Percentiles rank a stretch among this genome's conserved stretches.
These are phyloP conservation scores for Rhododendron vialii DNA, from an alignment of 148 eudicot genomes.

Conservation along the genomic window DNA sequence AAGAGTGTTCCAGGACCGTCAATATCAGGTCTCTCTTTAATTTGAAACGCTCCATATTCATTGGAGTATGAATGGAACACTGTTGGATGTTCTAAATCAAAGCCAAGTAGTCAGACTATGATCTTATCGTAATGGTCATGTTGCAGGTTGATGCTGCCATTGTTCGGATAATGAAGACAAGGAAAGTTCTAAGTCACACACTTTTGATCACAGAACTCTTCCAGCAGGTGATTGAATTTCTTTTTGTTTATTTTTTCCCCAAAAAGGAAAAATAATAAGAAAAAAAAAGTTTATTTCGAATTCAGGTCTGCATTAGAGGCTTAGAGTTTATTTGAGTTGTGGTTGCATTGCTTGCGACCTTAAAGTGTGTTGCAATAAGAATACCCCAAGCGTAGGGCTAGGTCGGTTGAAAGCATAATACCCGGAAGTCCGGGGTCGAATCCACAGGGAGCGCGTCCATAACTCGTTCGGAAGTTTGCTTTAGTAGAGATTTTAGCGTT, in stretches of 20 bases:
- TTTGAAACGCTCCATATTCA: neutral
- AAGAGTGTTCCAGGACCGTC: slow-evolving; percentile 98
- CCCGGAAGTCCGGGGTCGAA: too few relatives aligned
- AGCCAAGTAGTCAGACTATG: neutral
- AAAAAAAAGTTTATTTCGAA: too few relatives aligned
- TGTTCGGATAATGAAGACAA: slow-evolving; percentile 96
- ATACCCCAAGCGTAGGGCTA: too few relatives aligned
- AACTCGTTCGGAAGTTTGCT: too few relatives aligned
- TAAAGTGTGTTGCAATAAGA: too few relatives aligned
- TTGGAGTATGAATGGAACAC: neutral
- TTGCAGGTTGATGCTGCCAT: slow-evolving; percentile 96
- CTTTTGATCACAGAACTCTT: slow-evolving; percentile 92
- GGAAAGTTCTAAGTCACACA: slow-evolving; percentile 92
- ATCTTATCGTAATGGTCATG: neutral
- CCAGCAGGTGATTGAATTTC: slow-evolving; percentile 61
- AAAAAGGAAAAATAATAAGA: too few relatives aligned
- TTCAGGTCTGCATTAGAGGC: neutral
- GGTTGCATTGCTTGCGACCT: too few relatives aligned
- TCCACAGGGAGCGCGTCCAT: too few relatives aligned
- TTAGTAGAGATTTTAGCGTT: too few relatives aligned
- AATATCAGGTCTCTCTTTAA: slow-evolving; percentile 67
- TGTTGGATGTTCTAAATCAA: neutral
- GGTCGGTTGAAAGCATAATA: too few relatives aligned
- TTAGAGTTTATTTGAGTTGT: neutral
- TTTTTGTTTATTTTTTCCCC: too few relatives aligned